A percentile compares a stretch with the other conserved stretches of the same genome.
Conservation (phyloP, 2,329 filamentous ascomycete genomes). For the Eutypella sp. region DNA sequence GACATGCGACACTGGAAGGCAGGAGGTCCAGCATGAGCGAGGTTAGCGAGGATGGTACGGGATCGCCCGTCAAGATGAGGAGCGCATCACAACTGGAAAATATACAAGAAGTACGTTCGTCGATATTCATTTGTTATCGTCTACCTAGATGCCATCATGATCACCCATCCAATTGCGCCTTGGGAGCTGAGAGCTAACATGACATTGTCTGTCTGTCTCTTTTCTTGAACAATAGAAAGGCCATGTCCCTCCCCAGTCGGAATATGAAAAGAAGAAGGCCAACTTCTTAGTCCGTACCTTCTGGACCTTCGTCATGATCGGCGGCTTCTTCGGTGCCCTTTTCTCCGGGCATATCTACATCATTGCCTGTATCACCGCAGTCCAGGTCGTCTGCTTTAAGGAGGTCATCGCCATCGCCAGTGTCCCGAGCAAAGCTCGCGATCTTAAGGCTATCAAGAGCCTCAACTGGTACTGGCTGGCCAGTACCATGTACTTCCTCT, state of each 20-base stretch:
- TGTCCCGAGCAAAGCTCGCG: constrained; percentile 84
- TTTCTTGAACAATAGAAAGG: constrained; percentile 34
- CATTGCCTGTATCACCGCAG: constrained; percentile 82
- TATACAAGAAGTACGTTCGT: constrained; percentile 31
- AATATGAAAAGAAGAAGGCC: constrained; percentile 98
- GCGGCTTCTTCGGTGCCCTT: constrained; percentile 82
- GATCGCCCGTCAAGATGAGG: constrained; percentile 25
- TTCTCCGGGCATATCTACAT: constrained; percentile 98
- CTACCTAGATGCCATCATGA: no score
- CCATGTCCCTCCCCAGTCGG: constrained; percentile 42
- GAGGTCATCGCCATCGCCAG: constrained; percentile 98
- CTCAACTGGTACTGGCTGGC: constrained; percentile 99
- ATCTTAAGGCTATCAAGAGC: constrained; percentile 89
- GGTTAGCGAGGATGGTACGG: constrained; percentile 55
- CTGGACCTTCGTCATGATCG: constrained; percentile 98
- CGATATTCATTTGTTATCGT: background rate
- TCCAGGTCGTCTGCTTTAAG: constrained; percentile 98
- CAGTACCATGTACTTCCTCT: constrained; percentile 99
- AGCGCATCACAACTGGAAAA: constrained; percentile 28
- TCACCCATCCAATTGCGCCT: no score
- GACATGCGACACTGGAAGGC: constrained; percentile 41
- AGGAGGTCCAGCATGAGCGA: constrained; percentile 69
- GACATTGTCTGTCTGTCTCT: background rate
- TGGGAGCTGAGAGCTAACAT: background rate
- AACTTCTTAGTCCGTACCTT: constrained; percentile 95